Evolutionary conservation across 2,329 filamentous ascomycete genomes (phyloP), one percentile per base, ranked within the genome.

Genomic region (Aureobasidium subglaciale): DNA sequence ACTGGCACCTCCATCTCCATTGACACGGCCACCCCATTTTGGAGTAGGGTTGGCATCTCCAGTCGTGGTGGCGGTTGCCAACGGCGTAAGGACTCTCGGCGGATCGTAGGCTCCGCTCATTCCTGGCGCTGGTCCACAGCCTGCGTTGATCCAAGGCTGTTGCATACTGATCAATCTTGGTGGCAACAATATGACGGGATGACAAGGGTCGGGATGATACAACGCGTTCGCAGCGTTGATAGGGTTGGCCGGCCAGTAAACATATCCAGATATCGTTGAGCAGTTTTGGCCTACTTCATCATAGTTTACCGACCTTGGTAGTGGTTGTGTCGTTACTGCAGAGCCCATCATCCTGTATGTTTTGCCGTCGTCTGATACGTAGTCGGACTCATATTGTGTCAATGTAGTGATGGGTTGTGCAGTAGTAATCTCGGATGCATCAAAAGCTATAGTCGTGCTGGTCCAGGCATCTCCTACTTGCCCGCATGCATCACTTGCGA

Each of bases 241-340:
- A 6, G 58, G 58, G 5, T 59, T 56, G 27, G 53, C 58, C 2
- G 58, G 49, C 54, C 55, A 59, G 41, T 59, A 59, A 8, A 50
- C 45, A 11, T 56, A 56, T 9, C 55, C 55, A 27, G 45, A 18
- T 4, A 52, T 41, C 1, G 55, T 49, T 9, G 48, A 48, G 18
- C 58, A 57, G 18, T 59, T 56, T 18, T 56, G 49, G 2, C 41
- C 42, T 16, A 59, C n/a, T 10, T 59, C 49, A 4, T 42, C 43
- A 16, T 43, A 59, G 13, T 50, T 35, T 13, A 59, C 34, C 2
- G 18, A n/a, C 2, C 9, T 27, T 20, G 55, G 48, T 22, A 55
- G 55, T 18, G 58, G 55, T 16, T 57, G 37, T 22, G 58, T 57
- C 8, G 53, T 55, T 18, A 55, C 24, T 8, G 43, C 49, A 15